Evolutionary conservation across 2,329 filamentous ascomycete genomes (phyloP).

Genomic region (Nemania sp.): DNA sequence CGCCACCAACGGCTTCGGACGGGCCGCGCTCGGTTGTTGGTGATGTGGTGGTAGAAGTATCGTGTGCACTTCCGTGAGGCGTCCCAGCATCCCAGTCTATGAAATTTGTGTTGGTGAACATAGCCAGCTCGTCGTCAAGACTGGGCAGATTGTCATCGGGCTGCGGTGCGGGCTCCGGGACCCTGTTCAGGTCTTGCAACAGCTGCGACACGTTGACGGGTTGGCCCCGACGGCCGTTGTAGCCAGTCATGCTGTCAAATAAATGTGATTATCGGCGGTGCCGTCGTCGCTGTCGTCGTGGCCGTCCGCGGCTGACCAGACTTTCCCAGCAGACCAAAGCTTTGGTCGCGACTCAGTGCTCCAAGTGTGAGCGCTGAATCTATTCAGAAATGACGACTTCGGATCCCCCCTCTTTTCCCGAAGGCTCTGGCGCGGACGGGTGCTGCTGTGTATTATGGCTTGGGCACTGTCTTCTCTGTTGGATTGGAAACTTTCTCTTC

Average conservation of each 20-base stretch:
- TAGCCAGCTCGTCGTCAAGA: slow-evolving; percentile 63
- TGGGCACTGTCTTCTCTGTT: neutral
- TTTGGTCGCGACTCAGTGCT: neutral
- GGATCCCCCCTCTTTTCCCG: neutral
- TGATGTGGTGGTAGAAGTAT: slow-evolving; percentile 33
- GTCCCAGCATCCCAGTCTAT: slow-evolving; percentile 67
- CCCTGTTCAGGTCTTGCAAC: slow-evolving; percentile 80
- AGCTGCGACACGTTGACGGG: slow-evolving; percentile 83
- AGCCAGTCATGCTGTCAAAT: slow-evolving; percentile 42
- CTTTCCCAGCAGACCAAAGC: neutral
- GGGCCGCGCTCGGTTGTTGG: slow-evolving; percentile 32
- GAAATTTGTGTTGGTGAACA: slow-evolving; percentile 83
- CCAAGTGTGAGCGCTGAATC: slow-evolving; percentile 6
- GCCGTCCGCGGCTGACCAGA: neutral
- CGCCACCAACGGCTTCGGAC: slow-evolving; percentile 24
- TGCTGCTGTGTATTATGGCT: neutral
- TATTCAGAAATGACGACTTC: neutral
- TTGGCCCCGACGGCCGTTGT: slow-evolving; percentile 72
- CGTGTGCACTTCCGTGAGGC: slow-evolving; percentile 27
- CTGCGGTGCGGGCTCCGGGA: slow-evolving; percentile 62
- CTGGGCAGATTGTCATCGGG: slow-evolving; percentile 31
- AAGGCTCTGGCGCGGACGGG: neutral
- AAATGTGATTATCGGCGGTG: neutral
- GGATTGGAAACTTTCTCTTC: neutral
- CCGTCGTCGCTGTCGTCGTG: neutral